Evolutionary conservation across 768 basidiomycete species (phyloP).

Genomic region (Trametes cingulata): DNA sequence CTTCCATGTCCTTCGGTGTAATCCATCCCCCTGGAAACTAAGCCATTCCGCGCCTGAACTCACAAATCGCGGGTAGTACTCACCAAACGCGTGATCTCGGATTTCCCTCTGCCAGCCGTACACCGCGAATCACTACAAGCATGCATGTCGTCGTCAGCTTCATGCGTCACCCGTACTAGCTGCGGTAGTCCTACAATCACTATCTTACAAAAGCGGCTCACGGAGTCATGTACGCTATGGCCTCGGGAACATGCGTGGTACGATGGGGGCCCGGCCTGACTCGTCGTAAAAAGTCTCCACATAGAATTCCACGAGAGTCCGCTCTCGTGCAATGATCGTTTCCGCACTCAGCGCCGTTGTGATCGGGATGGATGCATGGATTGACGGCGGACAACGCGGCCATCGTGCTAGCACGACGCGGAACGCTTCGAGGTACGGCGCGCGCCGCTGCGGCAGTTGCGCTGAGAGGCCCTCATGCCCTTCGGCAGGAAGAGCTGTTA

Average conservation of each 20-base stretch:
- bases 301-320: background rate
- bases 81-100: too few relatives aligned
- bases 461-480: background rate
- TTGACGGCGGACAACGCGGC: background rate
- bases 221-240: too few relatives aligned
- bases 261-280: background rate
- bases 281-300: background rate
- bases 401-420: background rate
- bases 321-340: background rate
- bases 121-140: too few relatives aligned
- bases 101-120: too few relatives aligned
- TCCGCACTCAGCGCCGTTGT: background rate
- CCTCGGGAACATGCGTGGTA: background rate
- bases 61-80: too few relatives aligned
- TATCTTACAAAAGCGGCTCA: too few relatives aligned
- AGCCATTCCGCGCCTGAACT: too few relatives aligned
- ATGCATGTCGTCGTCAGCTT: too few relatives aligned
- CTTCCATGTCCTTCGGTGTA: too few relatives aligned
- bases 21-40: too few relatives aligned
- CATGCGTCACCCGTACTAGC: too few relatives aligned
- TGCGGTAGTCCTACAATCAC: too few relatives aligned
- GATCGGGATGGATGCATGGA: background rate
- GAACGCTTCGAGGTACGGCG: background rate
- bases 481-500: background rate
- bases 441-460: background rate